phyloP scores from a whole-genome alignment of 164 flowering plant genomes.

The Pachysandra terminalis region DNA sequence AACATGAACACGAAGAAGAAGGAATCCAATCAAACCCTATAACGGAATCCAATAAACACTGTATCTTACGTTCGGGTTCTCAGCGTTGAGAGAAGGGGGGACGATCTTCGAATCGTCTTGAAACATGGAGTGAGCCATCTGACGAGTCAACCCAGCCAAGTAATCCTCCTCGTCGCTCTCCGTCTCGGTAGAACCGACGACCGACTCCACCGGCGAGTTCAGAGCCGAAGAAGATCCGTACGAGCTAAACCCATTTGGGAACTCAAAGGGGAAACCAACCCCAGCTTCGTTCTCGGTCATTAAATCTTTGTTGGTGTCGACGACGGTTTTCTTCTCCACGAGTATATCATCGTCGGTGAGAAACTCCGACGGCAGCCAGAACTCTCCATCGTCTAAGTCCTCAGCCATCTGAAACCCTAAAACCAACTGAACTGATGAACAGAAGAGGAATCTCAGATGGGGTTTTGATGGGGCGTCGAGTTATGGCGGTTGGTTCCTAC shows the following conservation, averaged over 20 bases:
- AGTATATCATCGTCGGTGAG: conserved; percentile 44
- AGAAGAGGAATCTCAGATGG: background rate
- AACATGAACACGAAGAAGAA: background rate
- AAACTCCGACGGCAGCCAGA: conserved; percentile 63
- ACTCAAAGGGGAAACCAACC: conserved; percentile 40
- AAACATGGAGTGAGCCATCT: conserved; percentile 48
- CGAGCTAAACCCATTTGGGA: conserved; percentile 42
- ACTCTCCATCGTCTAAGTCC: conserved; percentile 55
- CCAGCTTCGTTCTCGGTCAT: conserved; percentile 1
- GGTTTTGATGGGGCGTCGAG: no score
- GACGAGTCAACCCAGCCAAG: conserved; percentile 45
- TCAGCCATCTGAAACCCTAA: conserved; percentile 34
- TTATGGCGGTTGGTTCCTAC: no score
- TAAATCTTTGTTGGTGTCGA: background rate
- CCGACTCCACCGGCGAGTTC: conserved; percentile 28
- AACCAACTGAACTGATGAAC: no score
- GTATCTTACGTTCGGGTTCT: conserved; percentile 31
- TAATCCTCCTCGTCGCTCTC: conserved; percentile 37
- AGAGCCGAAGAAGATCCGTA: conserved; percentile 25
- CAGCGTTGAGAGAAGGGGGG: conserved; percentile 6
- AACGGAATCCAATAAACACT: background rate
- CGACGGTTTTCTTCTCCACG: conserved; percentile 21
- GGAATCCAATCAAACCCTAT: background rate
- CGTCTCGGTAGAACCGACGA: conserved; percentile 26
- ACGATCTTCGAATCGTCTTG: conserved; percentile 25